Conservation (phyloP, 2,329 filamentous ascomycete species). For the Ophiognomonia clavigignenti-juglandacearum region DNA sequence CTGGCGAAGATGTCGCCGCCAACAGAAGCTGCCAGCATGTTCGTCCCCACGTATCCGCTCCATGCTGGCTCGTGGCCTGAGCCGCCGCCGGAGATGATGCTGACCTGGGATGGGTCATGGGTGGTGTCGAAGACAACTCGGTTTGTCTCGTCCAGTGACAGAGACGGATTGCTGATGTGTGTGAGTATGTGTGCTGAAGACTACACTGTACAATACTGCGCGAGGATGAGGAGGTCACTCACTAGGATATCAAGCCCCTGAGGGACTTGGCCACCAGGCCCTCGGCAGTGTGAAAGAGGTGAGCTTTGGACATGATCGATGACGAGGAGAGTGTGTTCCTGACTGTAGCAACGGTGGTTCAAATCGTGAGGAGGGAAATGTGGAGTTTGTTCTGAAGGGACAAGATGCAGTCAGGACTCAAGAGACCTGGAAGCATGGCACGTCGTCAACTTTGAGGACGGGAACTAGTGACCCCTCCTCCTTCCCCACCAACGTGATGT, state of each 20-base stretch:
- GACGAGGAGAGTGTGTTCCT: neutral
- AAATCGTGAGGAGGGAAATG: too few relatives aligned
- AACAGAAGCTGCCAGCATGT: conserved; percentile 57
- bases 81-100: conserved; percentile 50
- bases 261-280: conserved; percentile 49
- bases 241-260: conserved; percentile 44
- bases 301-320: conserved; percentile 43
- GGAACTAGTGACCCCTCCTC: too few relatives aligned
- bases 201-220: neutral
- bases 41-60: conserved; percentile 58
- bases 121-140: conserved; percentile 46
- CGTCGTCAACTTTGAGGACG: too few relatives aligned
- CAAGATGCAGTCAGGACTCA: too few relatives aligned
- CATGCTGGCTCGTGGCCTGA: conserved; percentile 59
- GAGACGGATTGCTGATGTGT: conserved; percentile 31
- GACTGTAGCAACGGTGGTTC: neutral
- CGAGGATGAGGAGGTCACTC: neutral
- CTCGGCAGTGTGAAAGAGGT: conserved; percentile 48
- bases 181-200: neutral
- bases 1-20: conserved; percentile 60
- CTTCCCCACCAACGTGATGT: too few relatives aligned
- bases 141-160: conserved; percentile 45
- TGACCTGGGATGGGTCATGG: conserved; percentile 39
- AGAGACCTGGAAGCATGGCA: too few relatives aligned
- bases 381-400: too few relatives aligned